Percentiles rank a stretch among this genome's conserved stretches.
Evolutionary conservation across 768 basidiomycete species (phyloP).

Genomic region (Xerocomellus dryophilus): DNA sequence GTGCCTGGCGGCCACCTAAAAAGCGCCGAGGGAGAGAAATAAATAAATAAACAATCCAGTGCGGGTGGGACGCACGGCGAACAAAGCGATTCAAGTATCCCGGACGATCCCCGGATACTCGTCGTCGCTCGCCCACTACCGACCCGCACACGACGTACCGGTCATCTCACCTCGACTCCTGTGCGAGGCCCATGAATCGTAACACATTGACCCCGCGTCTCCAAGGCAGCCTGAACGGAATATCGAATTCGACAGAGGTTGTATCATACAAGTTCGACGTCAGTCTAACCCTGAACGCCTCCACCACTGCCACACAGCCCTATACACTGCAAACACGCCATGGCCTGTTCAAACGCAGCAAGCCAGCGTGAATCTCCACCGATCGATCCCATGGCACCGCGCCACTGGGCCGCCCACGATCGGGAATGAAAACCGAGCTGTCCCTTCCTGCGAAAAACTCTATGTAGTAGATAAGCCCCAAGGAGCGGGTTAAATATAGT

Average conservation of each 20-base stretch:
- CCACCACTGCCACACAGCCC: neutral
- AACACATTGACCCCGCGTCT: neutral
- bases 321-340: neutral
- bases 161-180: neutral
- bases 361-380: neutral
- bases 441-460: constrained; percentile 5
- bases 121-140: too few species aligned
- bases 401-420: neutral
- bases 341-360: neutral
- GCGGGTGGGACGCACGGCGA: too few species aligned
- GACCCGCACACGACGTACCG: too few species aligned
- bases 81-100: too few species aligned
- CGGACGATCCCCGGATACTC: too few species aligned
- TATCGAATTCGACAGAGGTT: neutral
- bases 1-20: too few species aligned
- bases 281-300: constrained; percentile 3
- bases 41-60: too few species aligned
- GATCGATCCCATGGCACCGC: constrained; percentile 7
- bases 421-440: neutral
- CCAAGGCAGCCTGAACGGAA: neutral
- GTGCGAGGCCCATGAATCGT: neutral
- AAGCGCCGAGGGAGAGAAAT: too few species aligned
- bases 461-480: constrained; percentile 10
- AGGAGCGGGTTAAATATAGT: constrained; percentile 21
- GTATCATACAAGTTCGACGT: neutral